A percentile compares a stretch with the other conserved stretches of the same genome.
Conservation (phyloP, 2,329 filamentous ascomycete genomes). For the Aspergillus caelatus region DNA sequence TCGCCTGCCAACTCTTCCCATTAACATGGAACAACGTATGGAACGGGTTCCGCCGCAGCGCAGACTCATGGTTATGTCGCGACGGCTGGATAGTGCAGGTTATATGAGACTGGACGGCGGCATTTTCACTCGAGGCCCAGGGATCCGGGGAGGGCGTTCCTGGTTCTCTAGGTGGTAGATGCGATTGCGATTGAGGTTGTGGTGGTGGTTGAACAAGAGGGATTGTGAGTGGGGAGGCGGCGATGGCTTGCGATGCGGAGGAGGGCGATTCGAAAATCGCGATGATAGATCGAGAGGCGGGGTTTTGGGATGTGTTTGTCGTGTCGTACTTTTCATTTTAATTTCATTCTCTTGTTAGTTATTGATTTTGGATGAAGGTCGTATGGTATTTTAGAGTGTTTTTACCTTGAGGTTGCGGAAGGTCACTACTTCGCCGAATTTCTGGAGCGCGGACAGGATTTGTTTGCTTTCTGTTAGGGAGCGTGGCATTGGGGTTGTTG, state of each 20-base stretch:
- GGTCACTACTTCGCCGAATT: slow-evolving; percentile 44
- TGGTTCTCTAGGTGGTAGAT: neutral
- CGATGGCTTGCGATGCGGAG: slow-evolving; percentile 37
- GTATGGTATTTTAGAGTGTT: neutral
- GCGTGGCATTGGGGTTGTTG: slow-evolving; percentile 29
- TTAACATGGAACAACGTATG: slow-evolving; percentile 29
- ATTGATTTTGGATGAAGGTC: neutral
- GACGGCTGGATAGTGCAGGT: slow-evolving; percentile 31
- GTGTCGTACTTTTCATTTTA: slow-evolving; percentile 33
- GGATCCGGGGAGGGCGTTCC: slow-evolving; percentile 26
- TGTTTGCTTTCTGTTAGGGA: slow-evolving; percentile 37
- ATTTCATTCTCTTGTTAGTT: neutral
- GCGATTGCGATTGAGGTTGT: neutral
- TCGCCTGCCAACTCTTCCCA: slow-evolving; percentile 25
- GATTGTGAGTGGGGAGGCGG: slow-evolving; percentile 33
- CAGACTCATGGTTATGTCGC: slow-evolving; percentile 32
- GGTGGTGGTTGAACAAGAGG: neutral
- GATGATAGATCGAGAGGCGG: slow-evolving; percentile 24
- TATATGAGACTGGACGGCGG: slow-evolving; percentile 11
- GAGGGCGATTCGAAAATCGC: slow-evolving; percentile 42
- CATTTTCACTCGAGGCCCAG: slow-evolving; percentile 1
- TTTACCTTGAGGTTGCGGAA: slow-evolving; percentile 42
- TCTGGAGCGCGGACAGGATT: slow-evolving; percentile 41
- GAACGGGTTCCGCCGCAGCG: slow-evolving; percentile 37
- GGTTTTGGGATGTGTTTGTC: slow-evolving; percentile 25